Evolutionary conservation across 2,329 filamentous ascomycete genomes (phyloP).

Genomic region (Fusarium nelsonii): DNA sequence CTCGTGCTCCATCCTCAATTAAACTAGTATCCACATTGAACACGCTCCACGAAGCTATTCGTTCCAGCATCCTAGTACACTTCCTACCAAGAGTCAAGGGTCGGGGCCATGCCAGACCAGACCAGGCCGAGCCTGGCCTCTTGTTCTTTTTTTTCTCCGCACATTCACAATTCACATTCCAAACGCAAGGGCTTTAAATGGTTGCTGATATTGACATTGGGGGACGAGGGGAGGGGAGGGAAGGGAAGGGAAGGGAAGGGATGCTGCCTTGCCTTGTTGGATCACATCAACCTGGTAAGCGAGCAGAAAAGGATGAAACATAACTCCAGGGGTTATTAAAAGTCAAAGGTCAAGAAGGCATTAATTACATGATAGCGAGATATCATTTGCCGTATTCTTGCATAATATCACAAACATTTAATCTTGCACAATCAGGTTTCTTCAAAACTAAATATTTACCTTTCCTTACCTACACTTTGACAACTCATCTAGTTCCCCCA

Average conservation of each 20-base stretch:
- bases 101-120: not conserved
- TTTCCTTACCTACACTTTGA: slow-evolving; percentile 33
- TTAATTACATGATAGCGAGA: not conserved
- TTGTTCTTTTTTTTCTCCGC: slow-evolving; percentile 1
- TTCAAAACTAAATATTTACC: slow-evolving; percentile 4
- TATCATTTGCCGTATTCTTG: slow-evolving; percentile 15
- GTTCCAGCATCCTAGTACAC: slow-evolving; percentile 14
- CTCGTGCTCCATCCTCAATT: slow-evolving; percentile 35
- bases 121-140: not conserved
- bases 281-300: not conserved
- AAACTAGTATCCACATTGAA: slow-evolving; percentile 42
- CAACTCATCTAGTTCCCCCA: slow-evolving; percentile 38
- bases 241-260: not conserved
- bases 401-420: slow-evolving; percentile 33
- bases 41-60: slow-evolving; percentile 40
- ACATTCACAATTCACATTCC: slow-evolving; percentile 11
- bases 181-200: slow-evolving; percentile 22
- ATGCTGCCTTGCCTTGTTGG: slow-evolving; percentile 17
- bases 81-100: not conserved
- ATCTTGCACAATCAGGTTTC: slow-evolving; percentile 39
- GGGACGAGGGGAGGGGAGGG: not conserved
- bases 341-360: not conserved
- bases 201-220: slow-evolving; percentile 16
- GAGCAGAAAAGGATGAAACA: not conserved
- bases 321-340: not conserved